A percentile compares a stretch with the other conserved stretches of the same genome.
These are phyloP conservation scores for Microstegium vimineum DNA, from an alignment of 176 grass and related monocot genomes.

Conservation along the genomic window DNA sequence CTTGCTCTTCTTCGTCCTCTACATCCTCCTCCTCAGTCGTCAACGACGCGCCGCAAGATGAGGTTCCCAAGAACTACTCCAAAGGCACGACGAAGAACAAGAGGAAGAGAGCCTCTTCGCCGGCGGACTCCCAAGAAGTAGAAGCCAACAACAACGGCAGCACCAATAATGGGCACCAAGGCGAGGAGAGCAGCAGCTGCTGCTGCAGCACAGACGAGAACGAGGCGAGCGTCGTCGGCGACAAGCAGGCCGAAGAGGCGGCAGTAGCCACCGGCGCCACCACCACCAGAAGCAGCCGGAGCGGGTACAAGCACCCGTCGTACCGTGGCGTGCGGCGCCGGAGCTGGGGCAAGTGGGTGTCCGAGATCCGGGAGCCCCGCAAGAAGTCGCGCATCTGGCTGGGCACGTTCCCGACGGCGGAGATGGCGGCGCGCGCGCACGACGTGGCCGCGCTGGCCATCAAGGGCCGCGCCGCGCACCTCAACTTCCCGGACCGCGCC, in stretches of 20 bases:
- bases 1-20: conserved; percentile 31
- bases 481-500: conserved; percentile 71
- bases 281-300: neutral
- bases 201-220: conserved; percentile 33
- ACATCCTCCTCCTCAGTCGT: conserved; percentile 8
- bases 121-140: neutral
- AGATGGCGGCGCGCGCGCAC: conserved; percentile 93
- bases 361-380: conserved; percentile 84
- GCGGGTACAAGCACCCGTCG: conserved; percentile 51
- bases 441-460: conserved; percentile 87
- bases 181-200: conserved; percentile 46
- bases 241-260: neutral
- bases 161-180: neutral
- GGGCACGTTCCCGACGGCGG: conserved; percentile 73
- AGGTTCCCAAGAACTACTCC: conserved; percentile 2
- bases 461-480: conserved; percentile 73
- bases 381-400: conserved; percentile 99
- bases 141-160: neutral
- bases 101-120: conserved; percentile 36
- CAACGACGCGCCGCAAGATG: conserved; percentile 2
- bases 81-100: conserved; percentile 31
- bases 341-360: conserved; percentile 97
- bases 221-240: neutral
- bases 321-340: conserved; percentile 61
- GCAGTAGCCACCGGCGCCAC: neutral